Evolutionary conservation across 2,329 filamentous ascomycete genomes (phyloP), one percentile per base, ranked within the genome.

Genomic region (Ophiostoma quercus): DNA sequence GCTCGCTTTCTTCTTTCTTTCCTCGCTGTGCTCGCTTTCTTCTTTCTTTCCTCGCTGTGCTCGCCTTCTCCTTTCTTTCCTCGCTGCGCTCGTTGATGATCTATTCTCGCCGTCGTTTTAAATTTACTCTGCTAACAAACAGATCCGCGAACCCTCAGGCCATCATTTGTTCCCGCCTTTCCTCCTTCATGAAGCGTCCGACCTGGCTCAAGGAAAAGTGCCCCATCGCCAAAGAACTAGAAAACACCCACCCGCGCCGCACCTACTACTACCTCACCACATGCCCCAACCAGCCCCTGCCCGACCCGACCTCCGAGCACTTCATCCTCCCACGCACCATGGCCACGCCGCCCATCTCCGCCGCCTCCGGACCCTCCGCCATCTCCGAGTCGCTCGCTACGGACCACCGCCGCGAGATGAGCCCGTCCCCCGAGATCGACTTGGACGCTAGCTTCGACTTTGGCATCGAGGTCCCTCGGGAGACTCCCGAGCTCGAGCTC

Each of bases 231-330:
- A 98, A 98, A 81, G 92, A 97, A 80, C 87, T 97, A 69, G 92
- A 97, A 78, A 89, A 91, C 57, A 90, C 94, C 60, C 94, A 98
- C 78, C 95, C 95, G 25, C 91, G 94, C 77, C 92, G 95, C 79
- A 94, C 96, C 66, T 98, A 97, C 83, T 98, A 96, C 81, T 98
- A 94, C 81, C 87, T 99, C 71, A 96, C 92, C 54, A 96, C 91
- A n/a, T 90, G 86, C 76, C 88, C 91, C 66, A 92, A 90, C 77
- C 92, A 94, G 77, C 88, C 92, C 51, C 87, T 98, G 25, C 92
- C 92, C 1, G 87, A 91, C 73, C 84, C 75, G 75, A 84, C 73
- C 78, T 81, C 77, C 73, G 82, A 75, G 70, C 80, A 79, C 68
- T 80, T 83, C 72, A 81, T 82, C 70, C 71, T 73, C 11, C 73